Conservation (phyloP, 139 green algal species). For the Chlamydomonas eustigma region DNA sequence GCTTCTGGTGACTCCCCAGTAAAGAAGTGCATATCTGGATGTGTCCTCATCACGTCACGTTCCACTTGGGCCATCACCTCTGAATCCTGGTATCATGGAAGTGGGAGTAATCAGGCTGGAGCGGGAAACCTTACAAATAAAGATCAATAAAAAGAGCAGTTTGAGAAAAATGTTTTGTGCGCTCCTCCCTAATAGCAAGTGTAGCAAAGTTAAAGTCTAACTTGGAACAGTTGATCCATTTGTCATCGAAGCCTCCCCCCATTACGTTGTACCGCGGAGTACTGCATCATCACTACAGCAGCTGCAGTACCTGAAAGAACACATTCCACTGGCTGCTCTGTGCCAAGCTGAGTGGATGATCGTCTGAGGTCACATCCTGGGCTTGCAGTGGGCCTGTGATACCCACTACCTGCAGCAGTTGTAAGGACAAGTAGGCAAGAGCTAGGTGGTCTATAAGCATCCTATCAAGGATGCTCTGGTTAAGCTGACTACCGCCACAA, state of each 20-base stretch:
- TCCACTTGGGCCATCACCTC: conserved; percentile 79
- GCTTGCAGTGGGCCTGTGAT: conserved; percentile 2
- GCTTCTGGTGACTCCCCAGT: conserved; percentile 52
- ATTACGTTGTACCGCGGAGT: neutral
- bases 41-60: conserved; percentile 89
- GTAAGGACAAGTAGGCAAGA: no score
- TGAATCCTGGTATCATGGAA: conserved; percentile 12
- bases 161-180: neutral
- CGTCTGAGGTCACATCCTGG: conserved; percentile 30
- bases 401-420: neutral
- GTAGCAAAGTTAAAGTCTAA: neutral
- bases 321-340: conserved; percentile 65
- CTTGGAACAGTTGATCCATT: neutral
- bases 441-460: no score
- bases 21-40: conserved; percentile 97
- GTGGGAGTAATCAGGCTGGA: no score
- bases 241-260: neutral
- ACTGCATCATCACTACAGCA: neutral
- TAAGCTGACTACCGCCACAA: no score
- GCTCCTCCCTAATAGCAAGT: neutral
- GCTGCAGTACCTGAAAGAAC: conserved; percentile 80
- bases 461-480: no score
- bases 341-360: conserved; percentile 77
- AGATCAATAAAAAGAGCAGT: no score
- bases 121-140: no score